phyloP scores from a whole-genome alignment of 192 early-diverging fungal species.

The Entomortierella chlamydospora region DNA sequence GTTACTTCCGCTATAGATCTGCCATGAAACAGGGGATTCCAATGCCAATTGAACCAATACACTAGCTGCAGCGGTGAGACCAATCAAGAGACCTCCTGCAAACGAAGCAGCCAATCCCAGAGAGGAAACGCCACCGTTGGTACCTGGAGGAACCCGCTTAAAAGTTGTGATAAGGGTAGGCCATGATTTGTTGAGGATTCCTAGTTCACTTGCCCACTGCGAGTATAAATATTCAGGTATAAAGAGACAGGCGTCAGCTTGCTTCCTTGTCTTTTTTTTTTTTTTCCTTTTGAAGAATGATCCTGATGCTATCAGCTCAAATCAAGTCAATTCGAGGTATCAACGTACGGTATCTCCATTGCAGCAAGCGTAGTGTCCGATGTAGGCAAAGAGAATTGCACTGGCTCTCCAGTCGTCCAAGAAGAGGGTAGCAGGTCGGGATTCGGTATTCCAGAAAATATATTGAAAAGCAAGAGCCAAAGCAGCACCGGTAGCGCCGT shows the following conservation, averaged over 20 bases:
- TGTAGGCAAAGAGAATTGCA: conserved; percentile 58
- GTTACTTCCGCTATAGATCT: conserved; percentile 10
- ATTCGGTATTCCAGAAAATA: conserved; percentile 40
- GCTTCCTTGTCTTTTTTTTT: neutral
- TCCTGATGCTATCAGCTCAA: neutral
- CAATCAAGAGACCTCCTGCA: conserved; percentile 78
- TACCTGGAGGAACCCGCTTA: conserved; percentile 86
- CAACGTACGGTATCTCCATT: conserved; percentile 67
- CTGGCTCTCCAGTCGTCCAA: conserved; percentile 44
- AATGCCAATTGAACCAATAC: conserved; percentile 60
- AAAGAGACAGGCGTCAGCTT: neutral
- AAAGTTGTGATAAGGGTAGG: conserved; percentile 88
- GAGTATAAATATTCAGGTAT: neutral
- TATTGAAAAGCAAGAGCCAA: conserved; percentile 56
- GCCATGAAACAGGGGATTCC: conserved; percentile 54
- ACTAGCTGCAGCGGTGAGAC: conserved; percentile 66
- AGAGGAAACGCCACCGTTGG: conserved; percentile 86
- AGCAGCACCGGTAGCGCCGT: conserved; percentile 60
- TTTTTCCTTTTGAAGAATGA: neutral
- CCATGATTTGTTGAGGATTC: conserved; percentile 77
- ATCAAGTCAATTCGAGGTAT: neutral
- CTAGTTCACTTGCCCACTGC: conserved; percentile 91
- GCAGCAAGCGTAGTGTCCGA: conserved; percentile 70
- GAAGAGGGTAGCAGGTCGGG: conserved; percentile 40
- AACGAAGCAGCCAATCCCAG: conserved; percentile 84